A percentile compares a stretch with the other conserved stretches of the same genome.
Conservation (phyloP, 2,329 filamentous ascomycete genomes). For the Ophiostoma himal-ulmi region DNA sequence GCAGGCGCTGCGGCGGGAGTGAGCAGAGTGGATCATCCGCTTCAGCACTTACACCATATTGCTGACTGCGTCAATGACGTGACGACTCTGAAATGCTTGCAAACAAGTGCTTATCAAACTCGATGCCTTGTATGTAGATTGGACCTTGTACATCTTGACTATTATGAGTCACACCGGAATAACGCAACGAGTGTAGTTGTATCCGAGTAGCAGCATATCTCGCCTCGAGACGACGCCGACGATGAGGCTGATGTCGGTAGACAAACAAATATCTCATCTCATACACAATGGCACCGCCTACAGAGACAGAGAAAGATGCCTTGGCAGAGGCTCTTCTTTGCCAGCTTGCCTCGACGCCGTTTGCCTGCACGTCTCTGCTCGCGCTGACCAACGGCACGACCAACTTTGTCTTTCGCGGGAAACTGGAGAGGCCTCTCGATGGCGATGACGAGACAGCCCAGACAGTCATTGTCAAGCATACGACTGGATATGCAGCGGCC, state of each 20-base stretch:
- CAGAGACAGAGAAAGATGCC: background rate
- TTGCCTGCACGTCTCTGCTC: background rate
- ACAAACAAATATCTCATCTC: no score
- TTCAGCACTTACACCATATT: background rate
- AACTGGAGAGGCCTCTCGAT: background rate
- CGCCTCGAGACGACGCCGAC: background rate
- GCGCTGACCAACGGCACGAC: background rate
- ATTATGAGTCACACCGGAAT: no score
- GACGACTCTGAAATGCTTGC: background rate
- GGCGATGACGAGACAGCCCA: background rate
- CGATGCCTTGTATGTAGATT: no score
- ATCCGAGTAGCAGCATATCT: no score
- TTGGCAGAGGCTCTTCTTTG: background rate
- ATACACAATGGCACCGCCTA: background rate
- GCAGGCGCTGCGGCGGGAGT: background rate
- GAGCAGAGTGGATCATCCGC: background rate
- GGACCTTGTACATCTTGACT: no score
- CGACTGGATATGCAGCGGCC: background rate
- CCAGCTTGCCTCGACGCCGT: background rate
- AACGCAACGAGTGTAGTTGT: no score
- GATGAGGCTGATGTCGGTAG: background rate
- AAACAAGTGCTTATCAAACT: background rate
- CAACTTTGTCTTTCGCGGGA: background rate
- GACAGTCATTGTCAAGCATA: background rate
- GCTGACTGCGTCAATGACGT: slow-evolving; percentile 6